These are phyloP conservation scores for Pelargonium nanum DNA, from an alignment of 345 rosid genomes.

Conservation along the genomic window DNA sequence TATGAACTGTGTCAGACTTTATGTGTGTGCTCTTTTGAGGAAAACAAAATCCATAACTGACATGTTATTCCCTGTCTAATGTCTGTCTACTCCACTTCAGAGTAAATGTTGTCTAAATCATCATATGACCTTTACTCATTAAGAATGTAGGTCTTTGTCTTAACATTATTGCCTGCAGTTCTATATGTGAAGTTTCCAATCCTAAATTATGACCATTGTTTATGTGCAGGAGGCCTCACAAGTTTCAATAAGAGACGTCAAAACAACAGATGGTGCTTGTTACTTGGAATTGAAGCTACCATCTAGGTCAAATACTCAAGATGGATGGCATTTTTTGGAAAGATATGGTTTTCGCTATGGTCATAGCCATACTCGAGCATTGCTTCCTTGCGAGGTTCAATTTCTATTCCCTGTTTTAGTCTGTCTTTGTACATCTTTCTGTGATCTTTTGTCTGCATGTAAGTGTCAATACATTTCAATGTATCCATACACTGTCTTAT, in stretches of 20 bases:
- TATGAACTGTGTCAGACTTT: no score
- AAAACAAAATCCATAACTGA: no score
- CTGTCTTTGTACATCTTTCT: not conserved
- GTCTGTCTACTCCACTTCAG: no score
- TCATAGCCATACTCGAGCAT: constrained; percentile 30
- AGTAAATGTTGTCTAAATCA: no score
- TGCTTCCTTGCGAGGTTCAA: constrained; percentile 88
- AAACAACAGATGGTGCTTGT: constrained; percentile 48
- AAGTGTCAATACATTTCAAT: not conserved
- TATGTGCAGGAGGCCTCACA: constrained; percentile 50
- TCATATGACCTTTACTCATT: not conserved
- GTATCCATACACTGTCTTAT: not conserved
- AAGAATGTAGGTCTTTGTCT: not conserved
- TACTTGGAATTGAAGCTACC: constrained; percentile 65
- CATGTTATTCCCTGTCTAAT: no score
- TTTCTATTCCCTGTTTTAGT: constrained; percentile 15
- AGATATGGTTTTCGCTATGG: constrained; percentile 89
- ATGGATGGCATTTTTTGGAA: constrained; percentile 74
- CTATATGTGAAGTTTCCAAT: not conserved
- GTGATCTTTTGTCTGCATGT: constrained; percentile 1
- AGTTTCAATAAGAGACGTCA: constrained; percentile 46
- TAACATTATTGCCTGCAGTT: constrained; percentile 1
- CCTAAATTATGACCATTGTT: constrained; percentile 3
- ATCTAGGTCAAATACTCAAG: constrained; percentile 27
- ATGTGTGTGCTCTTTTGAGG: no score